Conservation (phyloP, 2,329 filamentous ascomycete genomes). For the Aspergillus pseudonomiae region DNA sequence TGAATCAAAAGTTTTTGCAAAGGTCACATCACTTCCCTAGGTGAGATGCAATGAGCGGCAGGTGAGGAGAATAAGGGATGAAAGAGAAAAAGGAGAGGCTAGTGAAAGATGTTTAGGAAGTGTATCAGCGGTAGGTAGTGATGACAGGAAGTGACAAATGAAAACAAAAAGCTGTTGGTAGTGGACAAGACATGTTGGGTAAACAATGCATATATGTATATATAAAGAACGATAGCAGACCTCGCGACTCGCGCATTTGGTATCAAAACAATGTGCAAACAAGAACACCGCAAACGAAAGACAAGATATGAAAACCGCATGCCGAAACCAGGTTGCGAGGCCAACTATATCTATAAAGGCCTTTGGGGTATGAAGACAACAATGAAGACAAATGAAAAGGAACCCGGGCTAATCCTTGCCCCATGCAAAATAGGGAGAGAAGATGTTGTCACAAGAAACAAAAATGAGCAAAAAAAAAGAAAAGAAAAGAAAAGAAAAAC, state of each 20-base stretch:
- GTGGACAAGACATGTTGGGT: conserved; percentile 18
- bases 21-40: conserved; percentile 12
- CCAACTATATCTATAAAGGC: conserved; percentile 42
- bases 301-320: conserved; percentile 26
- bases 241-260: conserved; percentile 37
- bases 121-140: conserved; percentile 10
- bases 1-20: conserved; percentile 25
- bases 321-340: conserved; percentile 36
- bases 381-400: conserved; percentile 27
- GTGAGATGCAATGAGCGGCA: conserved; percentile 20
- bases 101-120: conserved; percentile 10
- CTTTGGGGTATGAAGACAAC: conserved; percentile 42
- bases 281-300: conserved; percentile 22
- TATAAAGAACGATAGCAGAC: conserved; percentile 29
- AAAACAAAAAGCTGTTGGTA: conserved; percentile 22
- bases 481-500: conserved; percentile 21
- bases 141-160: conserved; percentile 12
- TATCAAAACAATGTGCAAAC: conserved; percentile 32
- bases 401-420: conserved; percentile 26
- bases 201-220: conserved; percentile 26
- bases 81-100: conserved; percentile 10
- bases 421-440: conserved; percentile 24
- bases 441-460: conserved; percentile 6
- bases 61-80: conserved; percentile 16
- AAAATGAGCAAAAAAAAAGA: no score